Percentiles rank a stretch among this genome's conserved stretches.
Evolutionary conservation across 2,329 filamentous ascomycete genomes (phyloP).

Genomic region (Xylariales sp.): DNA sequence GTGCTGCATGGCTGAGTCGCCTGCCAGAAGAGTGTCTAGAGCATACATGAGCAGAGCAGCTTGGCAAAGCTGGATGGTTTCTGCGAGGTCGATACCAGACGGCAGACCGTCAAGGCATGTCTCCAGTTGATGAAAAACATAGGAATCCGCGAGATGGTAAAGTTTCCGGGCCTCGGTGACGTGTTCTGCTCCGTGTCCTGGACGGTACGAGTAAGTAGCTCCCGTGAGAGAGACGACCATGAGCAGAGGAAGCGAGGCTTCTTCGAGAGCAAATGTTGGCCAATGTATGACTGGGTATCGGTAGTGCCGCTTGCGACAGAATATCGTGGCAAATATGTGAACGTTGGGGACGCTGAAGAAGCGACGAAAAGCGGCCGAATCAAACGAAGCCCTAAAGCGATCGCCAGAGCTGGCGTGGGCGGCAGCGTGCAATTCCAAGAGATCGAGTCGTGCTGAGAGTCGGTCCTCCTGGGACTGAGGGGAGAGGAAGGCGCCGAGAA

Average conservation of each 20-base stretch:
- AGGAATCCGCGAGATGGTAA: conserved; percentile 9
- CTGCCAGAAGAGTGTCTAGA: conserved; percentile 5
- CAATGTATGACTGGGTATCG: conserved; percentile 10
- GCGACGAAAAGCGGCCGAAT: background rate
- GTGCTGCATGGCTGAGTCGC: conserved; percentile 6
- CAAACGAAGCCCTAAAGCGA: background rate
- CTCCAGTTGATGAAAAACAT: conserved; percentile 8
- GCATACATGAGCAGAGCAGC: conserved; percentile 12
- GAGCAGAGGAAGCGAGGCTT: conserved; percentile 8
- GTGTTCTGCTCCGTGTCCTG: conserved; percentile 4
- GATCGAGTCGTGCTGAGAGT: conserved; percentile 7
- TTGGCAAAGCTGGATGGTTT: conserved; percentile 8
- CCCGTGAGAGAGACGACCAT: conserved; percentile 10
- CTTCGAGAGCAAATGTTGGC: conserved; percentile 10
- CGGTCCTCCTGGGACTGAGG: background rate
- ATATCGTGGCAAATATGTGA: conserved; percentile 5
- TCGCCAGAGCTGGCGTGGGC: background rate
- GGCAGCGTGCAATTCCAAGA: conserved; percentile 8
- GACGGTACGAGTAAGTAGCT: conserved; percentile 10
- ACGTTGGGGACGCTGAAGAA: conserved; percentile 9
- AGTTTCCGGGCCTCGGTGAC: conserved; percentile 6
- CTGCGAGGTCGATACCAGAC: background rate
- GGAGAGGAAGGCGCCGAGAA: conserved; percentile 6
- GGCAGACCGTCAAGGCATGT: background rate
- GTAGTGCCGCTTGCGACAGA: conserved; percentile 11